A percentile compares a stretch with the other conserved stretches of the same genome.
Conservation (phyloP, 176 grass and related monocot species). For the Echinochloa phyllopogon region DNA sequence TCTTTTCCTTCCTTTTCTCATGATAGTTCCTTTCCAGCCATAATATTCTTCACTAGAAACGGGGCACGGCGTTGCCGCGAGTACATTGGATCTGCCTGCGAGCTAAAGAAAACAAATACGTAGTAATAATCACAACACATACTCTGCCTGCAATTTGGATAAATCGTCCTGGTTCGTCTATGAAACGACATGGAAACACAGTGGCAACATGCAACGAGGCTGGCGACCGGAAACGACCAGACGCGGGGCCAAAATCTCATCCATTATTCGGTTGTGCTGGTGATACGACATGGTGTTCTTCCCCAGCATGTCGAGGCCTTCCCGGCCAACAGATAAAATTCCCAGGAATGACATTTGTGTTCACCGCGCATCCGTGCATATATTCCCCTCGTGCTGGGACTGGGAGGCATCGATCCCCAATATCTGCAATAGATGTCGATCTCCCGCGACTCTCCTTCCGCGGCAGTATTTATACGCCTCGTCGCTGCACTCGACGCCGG, state of each 20-base stretch:
- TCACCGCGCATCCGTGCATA: neutral
- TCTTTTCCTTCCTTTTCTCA: neutral
- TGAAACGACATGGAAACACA: neutral
- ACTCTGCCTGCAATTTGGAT: too few relatives aligned
- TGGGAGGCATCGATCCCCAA: conserved; percentile 34
- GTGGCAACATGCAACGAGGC: neutral
- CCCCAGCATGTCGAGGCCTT: conserved; percentile 3
- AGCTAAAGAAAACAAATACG: too few relatives aligned
- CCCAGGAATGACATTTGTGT: neutral
- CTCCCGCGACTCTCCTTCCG: neutral
- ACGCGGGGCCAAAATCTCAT: neutral
- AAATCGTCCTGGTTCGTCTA: neutral
- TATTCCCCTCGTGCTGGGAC: neutral
- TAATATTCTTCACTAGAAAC: too few relatives aligned
- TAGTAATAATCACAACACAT: too few relatives aligned
- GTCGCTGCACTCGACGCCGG: neutral
- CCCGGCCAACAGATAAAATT: neutral
- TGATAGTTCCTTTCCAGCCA: neutral
- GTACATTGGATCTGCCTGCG: too few relatives aligned
- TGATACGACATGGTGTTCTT: conserved; percentile 9
- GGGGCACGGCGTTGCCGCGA: too few relatives aligned
- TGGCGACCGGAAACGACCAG: neutral
- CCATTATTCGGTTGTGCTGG: neutral
- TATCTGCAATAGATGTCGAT: neutral
- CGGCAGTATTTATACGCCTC: conserved; percentile 39